A percentile compares a stretch with the other conserved stretches of the same genome.
phyloP scores from a whole-genome alignment of 202 grass and related monocot genomes.

The Brachypodium distachyon region DNA sequence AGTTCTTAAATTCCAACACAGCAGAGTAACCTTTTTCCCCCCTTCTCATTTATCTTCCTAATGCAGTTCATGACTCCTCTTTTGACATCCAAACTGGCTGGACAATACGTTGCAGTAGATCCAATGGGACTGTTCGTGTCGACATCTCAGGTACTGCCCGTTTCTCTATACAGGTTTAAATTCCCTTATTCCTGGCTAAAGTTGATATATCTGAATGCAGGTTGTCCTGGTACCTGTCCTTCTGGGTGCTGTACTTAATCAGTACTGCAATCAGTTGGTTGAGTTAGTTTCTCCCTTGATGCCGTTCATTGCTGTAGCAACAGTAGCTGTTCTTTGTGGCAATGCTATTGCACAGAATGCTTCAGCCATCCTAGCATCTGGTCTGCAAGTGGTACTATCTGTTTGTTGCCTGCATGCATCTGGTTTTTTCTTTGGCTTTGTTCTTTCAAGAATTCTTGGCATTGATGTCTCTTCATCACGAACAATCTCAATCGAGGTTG shows the following conservation, averaged over 20 bases:
- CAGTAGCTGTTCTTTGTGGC: slow-evolving; percentile 80
- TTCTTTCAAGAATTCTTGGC: slow-evolving; percentile 57
- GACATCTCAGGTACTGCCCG: slow-evolving; percentile 57
- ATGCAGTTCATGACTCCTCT: slow-evolving; percentile 87
- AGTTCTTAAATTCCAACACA: neutral
- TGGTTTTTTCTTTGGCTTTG: slow-evolving; percentile 81
- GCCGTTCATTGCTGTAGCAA: slow-evolving; percentile 75
- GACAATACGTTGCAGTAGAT: slow-evolving; percentile 87
- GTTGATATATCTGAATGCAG: slow-evolving; percentile 32
- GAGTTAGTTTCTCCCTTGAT: slow-evolving; percentile 78
- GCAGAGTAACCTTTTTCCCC: neutral
- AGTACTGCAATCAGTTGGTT: slow-evolving; percentile 65
- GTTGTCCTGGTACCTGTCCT: slow-evolving; percentile 89
- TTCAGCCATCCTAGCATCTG: slow-evolving; percentile 67
- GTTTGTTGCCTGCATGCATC: slow-evolving; percentile 58
- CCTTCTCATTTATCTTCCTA: neutral
- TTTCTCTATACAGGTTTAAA: neutral
- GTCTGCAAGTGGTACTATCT: slow-evolving; percentile 53
- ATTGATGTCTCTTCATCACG: slow-evolving; percentile 60
- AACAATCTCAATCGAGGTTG: slow-evolving; percentile 88
- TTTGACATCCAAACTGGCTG: slow-evolving; percentile 83
- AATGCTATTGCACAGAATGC: slow-evolving; percentile 89
- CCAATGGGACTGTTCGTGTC: slow-evolving; percentile 77
- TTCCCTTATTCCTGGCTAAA: neutral
- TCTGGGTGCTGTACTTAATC: slow-evolving; percentile 76